Evolutionary conservation across 2,329 filamentous ascomycete species (phyloP), one percentile per base, ranked within the genome.

Genomic region (Pseudogymnoascus sp.): DNA sequence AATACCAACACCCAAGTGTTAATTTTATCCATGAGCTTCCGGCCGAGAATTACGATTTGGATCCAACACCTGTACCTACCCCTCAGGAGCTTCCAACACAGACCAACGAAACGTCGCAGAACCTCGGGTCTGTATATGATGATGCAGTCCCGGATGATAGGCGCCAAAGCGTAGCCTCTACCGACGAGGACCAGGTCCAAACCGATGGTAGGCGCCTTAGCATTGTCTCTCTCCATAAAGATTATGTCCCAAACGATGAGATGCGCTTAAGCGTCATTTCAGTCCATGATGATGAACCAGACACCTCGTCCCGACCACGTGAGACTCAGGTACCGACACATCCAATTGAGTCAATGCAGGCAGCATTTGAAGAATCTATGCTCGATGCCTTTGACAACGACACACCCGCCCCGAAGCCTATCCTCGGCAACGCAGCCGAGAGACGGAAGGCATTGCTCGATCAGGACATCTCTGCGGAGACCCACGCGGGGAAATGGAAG

Each of bases 291-390:
- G 44, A 14, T 53, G 44, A 47, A 24, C 40, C 40, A 47, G 40
- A n/a, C n/a, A n/a, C 8, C 21, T 6, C 8, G 40, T 10, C 10
- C 26, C 44, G n/a, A 24, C 21, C 21, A 6, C 44, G 38, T 26
- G 47, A 66, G 21, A 50, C 70, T 53, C 67, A 72, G 40, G 72
- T 72, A 8, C 83, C 82, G n/a, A 72, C 76, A 47, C 91, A 96
- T 72, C 91, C 91, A 6, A 87, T 95, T 61, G 78, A 84, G 14
- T 82, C 83, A 31, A 89, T 95, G 84, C 91, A 95, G 74, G 84
- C 82, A 66, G 89, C 91, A 65, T 95, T 96, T 73, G 86, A 89
- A 69, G 91, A 95, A 76, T 93, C 90, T 1, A 84, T 95, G 68
- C 78, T 85, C 64, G 91, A 95, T 71, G 87, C 87, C 35, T 84